Evolutionary conservation across 129 eudicot genomes (phyloP).

Genomic region (Chrysanthemum makinoi): DNA sequence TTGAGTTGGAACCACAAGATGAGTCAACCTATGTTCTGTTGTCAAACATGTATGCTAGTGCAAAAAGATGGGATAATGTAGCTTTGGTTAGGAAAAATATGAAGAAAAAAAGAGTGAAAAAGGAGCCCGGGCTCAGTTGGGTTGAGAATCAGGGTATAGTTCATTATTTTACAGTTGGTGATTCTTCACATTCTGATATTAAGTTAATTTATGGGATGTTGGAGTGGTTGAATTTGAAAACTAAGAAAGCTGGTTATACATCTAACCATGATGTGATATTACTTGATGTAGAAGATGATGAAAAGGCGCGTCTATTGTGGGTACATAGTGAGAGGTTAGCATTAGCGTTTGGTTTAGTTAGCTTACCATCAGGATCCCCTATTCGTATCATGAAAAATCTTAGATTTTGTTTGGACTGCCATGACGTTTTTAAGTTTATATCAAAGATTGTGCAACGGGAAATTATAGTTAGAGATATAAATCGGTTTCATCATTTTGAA

Average conservation of each 20-base stretch:
- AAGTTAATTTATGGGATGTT: slow-evolving; percentile 65
- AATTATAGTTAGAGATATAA: slow-evolving; percentile 73
- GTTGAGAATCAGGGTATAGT: slow-evolving; percentile 60
- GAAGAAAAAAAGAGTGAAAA: slow-evolving; percentile 68
- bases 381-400: slow-evolving; percentile 79
- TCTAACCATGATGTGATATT: slow-evolving; percentile 55
- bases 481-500: slow-evolving; percentile 73
- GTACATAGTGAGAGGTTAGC: slow-evolving; percentile 79
- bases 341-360: slow-evolving; percentile 62
- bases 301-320: slow-evolving; percentile 65
- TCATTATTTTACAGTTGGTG: slow-evolving; percentile 73
- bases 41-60: slow-evolving; percentile 64
- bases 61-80: slow-evolving; percentile 72
- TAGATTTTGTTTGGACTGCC: slow-evolving; percentile 77
- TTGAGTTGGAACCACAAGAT: slow-evolving; percentile 73
- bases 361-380: slow-evolving; percentile 50
- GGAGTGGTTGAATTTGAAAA: slow-evolving; percentile 65
- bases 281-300: slow-evolving; percentile 86
- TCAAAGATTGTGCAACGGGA: slow-evolving; percentile 60
- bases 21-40: slow-evolving; percentile 61
- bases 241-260: slow-evolving; percentile 43
- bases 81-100: slow-evolving; percentile 67
- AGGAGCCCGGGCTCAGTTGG: slow-evolving; percentile 87
- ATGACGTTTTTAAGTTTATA: slow-evolving; percentile 59
- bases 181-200: slow-evolving; percentile 56